Evolutionary conservation across 2,329 filamentous ascomycete genomes (phyloP).

Genomic region (Colletotrichum sp.): DNA sequence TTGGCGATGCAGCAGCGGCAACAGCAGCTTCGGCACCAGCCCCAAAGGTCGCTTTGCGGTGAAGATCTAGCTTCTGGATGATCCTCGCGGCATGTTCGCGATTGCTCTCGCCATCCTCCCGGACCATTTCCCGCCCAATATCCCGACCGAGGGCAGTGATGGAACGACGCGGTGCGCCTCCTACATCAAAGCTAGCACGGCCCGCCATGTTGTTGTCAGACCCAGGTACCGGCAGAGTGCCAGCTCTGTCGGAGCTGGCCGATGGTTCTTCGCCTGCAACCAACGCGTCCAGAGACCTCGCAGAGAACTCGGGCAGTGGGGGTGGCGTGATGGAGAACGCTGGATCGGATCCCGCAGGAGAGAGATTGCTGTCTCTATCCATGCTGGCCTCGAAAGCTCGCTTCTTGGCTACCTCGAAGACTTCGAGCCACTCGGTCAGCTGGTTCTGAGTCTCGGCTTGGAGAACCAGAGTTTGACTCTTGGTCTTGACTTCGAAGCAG

Average conservation of each 20-base stretch:
- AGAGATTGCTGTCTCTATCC: constrained; percentile 49
- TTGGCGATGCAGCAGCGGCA: constrained; percentile 40
- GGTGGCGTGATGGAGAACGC: constrained; percentile 94
- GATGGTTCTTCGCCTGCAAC: constrained; percentile 51
- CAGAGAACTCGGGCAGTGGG: constrained; percentile 87
- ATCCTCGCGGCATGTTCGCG: constrained; percentile 86
- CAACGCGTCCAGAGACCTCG: constrained; percentile 74
- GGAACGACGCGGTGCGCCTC: constrained; percentile 55
- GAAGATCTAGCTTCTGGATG: constrained; percentile 90
- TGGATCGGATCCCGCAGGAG: constrained; percentile 63
- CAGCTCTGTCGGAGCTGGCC: constrained; percentile 59
- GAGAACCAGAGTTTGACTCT: constrained; percentile 85
- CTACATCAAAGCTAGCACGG: constrained; percentile 76
- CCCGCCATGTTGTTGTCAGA: constrained; percentile 56
- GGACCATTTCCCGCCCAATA: constrained; percentile 50
- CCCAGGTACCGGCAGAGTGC: constrained; percentile 69
- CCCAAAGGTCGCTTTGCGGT: constrained; percentile 75
- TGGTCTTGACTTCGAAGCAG: constrained; percentile 98
- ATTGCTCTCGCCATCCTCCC: constrained; percentile 74
- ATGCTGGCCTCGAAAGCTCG: constrained; percentile 81
- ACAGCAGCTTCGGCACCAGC: constrained; percentile 42
- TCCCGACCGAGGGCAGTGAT: constrained; percentile 56
- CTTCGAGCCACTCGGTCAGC: constrained; percentile 91
- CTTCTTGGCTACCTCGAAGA: constrained; percentile 93
- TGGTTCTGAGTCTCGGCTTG: constrained; percentile 93